Evolutionary conservation across 2,329 filamentous ascomycete genomes (phyloP).

Genomic region (Tolypocladium ophioglossoides): DNA sequence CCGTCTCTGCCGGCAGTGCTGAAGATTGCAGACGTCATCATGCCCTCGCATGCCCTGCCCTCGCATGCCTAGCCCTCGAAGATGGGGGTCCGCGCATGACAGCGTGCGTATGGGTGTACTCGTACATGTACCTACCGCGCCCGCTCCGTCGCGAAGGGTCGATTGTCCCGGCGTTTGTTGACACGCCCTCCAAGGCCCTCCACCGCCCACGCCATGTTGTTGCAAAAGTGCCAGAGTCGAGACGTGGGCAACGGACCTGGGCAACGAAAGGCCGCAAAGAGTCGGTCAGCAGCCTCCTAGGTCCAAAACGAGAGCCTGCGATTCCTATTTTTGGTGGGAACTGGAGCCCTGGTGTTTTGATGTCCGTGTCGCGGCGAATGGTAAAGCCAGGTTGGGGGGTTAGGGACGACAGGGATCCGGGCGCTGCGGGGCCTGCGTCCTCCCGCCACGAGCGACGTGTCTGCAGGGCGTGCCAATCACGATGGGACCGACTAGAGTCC

Average conservation of each 20-base stretch:
- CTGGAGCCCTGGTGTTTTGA: not conserved
- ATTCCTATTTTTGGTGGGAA: slow-evolving; percentile 1
- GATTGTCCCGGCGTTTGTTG: not conserved
- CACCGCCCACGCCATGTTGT: not conserved
- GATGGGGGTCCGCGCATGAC: too few species aligned
- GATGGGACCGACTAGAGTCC: not conserved
- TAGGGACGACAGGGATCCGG: not conserved
- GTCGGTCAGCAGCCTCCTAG: slow-evolving; percentile 4
- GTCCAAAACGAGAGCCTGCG: not conserved
- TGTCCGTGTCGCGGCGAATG: not conserved
- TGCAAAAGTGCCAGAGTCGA: not conserved
- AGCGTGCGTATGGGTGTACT: not conserved
- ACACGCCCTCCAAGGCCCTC: not conserved
- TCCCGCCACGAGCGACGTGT: slow-evolving; percentile 3
- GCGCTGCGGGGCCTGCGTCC: not conserved
- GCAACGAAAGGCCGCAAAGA: not conserved
- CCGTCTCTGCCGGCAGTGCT: not conserved
- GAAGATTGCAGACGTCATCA: not conserved
- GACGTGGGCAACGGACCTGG: not conserved
- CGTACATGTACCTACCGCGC: not conserved
- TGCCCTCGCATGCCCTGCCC: not conserved
- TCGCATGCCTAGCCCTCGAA: not conserved
- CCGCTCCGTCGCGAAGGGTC: not conserved
- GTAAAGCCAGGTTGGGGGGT: not conserved
- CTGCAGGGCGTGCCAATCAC: slow-evolving; percentile 9